phyloP scores from a whole-genome alignment of 2,329 filamentous ascomycete species.

The Lecanoromycetidae sp. region DNA sequence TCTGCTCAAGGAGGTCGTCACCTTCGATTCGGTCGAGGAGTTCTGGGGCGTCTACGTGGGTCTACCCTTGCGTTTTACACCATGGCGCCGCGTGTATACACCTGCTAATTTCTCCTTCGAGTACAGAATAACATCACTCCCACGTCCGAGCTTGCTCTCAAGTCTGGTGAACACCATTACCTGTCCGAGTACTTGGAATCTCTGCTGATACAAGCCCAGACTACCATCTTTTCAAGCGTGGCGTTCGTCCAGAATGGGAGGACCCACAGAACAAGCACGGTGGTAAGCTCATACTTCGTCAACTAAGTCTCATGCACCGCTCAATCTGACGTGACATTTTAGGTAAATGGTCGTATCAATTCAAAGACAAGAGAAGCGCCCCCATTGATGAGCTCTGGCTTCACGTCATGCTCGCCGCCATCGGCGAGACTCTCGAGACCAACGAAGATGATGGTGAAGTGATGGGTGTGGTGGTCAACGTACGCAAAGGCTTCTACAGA shows the following conservation, averaged over 20 bases:
- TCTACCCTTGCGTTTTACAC: constrained; percentile 19
- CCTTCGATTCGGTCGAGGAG: constrained; percentile 96
- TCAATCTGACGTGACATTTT: neutral
- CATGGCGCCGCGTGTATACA: neutral
- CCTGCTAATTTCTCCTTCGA: constrained; percentile 3
- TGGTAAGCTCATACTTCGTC: constrained; percentile 54
- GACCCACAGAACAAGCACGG: constrained; percentile 98
- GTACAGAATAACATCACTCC: constrained; percentile 92
- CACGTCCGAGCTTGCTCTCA: constrained; percentile 87
- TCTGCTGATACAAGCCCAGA: too few relatives aligned
- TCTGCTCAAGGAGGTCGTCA: constrained; percentile 94
- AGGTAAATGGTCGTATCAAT: constrained; percentile 13
- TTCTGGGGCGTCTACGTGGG: constrained; percentile 99
- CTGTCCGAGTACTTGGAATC: too few relatives aligned
- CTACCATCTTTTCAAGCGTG: constrained; percentile 98
- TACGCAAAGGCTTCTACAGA: constrained; percentile 95
- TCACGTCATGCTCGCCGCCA: constrained; percentile 89
- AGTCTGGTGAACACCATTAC: too few relatives aligned
- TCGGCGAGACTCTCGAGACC: constrained; percentile 93
- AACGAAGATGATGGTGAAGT: constrained; percentile 82
- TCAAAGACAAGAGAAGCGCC: constrained; percentile 80
- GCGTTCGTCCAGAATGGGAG: constrained; percentile 96
- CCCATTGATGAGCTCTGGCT: constrained; percentile 95
- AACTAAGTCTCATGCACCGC: neutral
- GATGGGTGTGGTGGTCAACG: constrained; percentile 98